Evolutionary conservation across 2,329 filamentous ascomycete species (phyloP).

Genomic region (Penicillium thymicola): DNA sequence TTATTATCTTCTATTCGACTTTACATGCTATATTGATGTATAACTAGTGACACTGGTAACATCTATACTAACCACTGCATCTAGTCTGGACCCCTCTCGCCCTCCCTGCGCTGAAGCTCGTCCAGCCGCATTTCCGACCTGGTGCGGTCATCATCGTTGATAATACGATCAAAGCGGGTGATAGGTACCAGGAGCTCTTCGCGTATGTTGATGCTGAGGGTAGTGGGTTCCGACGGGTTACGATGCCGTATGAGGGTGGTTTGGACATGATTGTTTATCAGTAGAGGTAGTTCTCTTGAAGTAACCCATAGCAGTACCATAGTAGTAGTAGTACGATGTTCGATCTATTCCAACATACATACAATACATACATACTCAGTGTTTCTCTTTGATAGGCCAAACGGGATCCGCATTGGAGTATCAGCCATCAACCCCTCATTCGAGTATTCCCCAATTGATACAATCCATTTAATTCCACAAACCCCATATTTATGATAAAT

Average conservation of each 20-base stretch:
- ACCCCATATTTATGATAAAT: too few relatives aligned
- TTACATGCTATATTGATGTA: not conserved
- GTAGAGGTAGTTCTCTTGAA: not conserved
- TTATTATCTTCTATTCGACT: not conserved
- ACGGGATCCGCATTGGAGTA: not conserved
- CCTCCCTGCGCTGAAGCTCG: slow-evolving; percentile 39
- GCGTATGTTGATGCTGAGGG: slow-evolving; percentile 16
- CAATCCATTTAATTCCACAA: not conserved
- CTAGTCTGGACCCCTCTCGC: slow-evolving; percentile 57
- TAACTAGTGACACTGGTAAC: not conserved
- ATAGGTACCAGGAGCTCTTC: slow-evolving; percentile 16
- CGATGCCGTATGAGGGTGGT: slow-evolving; percentile 18
- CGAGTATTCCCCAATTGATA: not conserved
- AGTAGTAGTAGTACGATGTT: too few relatives aligned
- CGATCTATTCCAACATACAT: not conserved
- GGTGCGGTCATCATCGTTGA: slow-evolving; percentile 18
- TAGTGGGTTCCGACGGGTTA: slow-evolving; percentile 18
- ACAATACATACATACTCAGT: too few relatives aligned
- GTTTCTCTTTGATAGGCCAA: not conserved
- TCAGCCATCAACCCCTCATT: slow-evolving; percentile 4
- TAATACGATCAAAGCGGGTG: slow-evolving; percentile 13
- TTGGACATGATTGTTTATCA: slow-evolving; percentile 22
- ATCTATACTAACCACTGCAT: not conserved
- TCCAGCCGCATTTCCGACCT: slow-evolving; percentile 13
- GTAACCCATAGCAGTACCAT: not conserved